These are phyloP conservation scores for Orbilia oligospora DNA, from an alignment of 2,329 filamentous ascomycete genomes.

Conservation along the genomic window DNA sequence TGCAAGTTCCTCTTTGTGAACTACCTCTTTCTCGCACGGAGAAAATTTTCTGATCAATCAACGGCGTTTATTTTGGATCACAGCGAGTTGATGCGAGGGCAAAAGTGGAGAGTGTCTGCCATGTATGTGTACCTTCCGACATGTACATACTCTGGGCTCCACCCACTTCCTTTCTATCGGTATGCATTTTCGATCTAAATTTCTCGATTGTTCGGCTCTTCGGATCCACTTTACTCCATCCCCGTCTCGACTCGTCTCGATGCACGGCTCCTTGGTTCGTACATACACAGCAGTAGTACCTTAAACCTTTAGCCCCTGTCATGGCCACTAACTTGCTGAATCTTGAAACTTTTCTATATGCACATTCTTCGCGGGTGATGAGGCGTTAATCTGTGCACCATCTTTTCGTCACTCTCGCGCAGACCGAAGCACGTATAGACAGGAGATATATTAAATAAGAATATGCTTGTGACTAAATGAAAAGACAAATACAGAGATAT, in stretches of 20 bases:
- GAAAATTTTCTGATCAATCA: conserved; percentile 25
- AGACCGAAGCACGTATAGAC: neutral
- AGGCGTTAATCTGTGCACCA: neutral
- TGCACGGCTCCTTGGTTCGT: neutral
- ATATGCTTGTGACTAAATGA: neutral
- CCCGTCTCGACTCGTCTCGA: conserved; percentile 15
- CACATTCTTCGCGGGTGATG: conserved; percentile 27
- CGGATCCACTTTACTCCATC: neutral
- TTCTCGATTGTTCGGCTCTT: conserved; percentile 11
- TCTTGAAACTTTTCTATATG: conserved; percentile 12
- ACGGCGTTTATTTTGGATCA: conserved; percentile 12
- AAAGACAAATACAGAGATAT: too few relatives aligned
- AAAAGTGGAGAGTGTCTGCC: conserved; percentile 16
- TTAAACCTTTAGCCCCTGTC: neutral
- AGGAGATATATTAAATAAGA: neutral
- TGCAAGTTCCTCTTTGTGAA: conserved; percentile 25
- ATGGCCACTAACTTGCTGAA: neutral
- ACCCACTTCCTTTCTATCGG: neutral
- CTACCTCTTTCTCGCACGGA: neutral
- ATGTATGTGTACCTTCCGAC: conserved; percentile 9
- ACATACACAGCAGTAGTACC: neutral
- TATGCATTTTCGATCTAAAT: conserved; percentile 11
- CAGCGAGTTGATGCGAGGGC: conserved; percentile 12
- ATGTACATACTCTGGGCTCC: conserved; percentile 7
- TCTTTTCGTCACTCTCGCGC: conserved; percentile 12